Evolutionary conservation across 495 filamentous ascomycete species (phyloP), one percentile per base, ranked within the genome.

Genomic region (Pseudevernia furfuracea): DNA sequence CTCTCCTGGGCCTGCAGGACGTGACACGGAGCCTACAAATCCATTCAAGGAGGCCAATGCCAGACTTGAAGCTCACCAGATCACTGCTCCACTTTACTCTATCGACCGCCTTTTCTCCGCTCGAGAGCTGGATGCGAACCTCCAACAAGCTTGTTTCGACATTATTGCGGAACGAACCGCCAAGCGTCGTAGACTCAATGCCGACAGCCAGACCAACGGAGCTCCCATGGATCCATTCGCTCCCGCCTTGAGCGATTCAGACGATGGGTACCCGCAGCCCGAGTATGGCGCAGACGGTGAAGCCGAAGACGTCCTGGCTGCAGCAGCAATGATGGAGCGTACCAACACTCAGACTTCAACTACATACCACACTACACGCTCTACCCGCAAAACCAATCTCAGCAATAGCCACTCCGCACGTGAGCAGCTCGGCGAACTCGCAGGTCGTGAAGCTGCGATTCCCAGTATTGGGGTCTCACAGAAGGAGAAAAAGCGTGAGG

Each of bases 91-190:
- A 52, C 69, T 85, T 1, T 94, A 91, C 74, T 90, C 87, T 55
- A 85, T 97, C 64, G 87, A 96, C 59, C 89, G 91, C 63, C 84
- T 97, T 32, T 97, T 97, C 71, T 96, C 90, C 0, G 92, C 96
- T 66, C 96, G 93, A 76, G 93, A 97, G 74, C 84, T 97, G 17
- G 81, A 84, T 37, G 80, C 89, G 74, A 85, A 86, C 7, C 87
- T 88, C 52, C 89, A 90, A 68, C 75, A 82, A 36, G 87, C 90
- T 0, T 86, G 87, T 53, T 71, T 90, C 28, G 87, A 87, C 14
- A 82, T 88, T 67, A 69, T 83, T 71, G 76, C 52, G 7, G 52
- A 55, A 36, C 28, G 83, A 78, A 73, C 78, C 78, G 72, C 76
- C 74, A 79, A 80, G 76, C 70, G 82, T 76, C 68, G 77, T 46